Conservation (phyloP, 148 eudicot genomes). For the Rheum nobile region DNA sequence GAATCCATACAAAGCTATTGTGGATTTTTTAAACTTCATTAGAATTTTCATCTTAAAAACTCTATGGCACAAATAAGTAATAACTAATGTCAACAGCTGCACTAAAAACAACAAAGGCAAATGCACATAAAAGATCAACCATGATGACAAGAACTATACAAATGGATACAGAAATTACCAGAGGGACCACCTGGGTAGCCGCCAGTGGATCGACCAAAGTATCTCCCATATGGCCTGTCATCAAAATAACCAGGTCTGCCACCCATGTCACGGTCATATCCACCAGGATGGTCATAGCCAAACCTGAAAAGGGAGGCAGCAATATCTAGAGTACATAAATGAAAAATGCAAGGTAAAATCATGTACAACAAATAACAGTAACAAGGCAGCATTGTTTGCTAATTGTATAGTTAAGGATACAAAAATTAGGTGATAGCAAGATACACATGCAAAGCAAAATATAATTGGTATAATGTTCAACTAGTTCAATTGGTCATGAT, state of each 20-base stretch:
- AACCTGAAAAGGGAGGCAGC: constrained; percentile 34
- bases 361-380: background rate
- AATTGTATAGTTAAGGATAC: background rate
- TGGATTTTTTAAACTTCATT: background rate
- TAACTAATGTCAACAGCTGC: background rate
- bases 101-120: background rate
- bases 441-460: background rate
- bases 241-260: constrained; percentile 73
- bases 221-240: constrained; percentile 90
- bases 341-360: background rate
- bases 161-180: constrained; percentile 20
- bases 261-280: constrained; percentile 73
- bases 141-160: background rate
- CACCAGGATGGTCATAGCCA: constrained; percentile 69
- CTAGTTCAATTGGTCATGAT: background rate
- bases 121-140: background rate
- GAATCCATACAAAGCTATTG: background rate
- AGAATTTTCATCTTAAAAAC: background rate
- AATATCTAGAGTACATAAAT: background rate
- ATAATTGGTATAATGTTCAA: background rate
- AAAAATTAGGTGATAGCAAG: background rate
- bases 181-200: constrained; percentile 68
- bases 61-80: background rate
- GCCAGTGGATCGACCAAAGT: constrained; percentile 52
- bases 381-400: background rate